phyloP scores from a whole-genome alignment of 2,329 filamentous ascomycete species.

The Paecilomyces sp. region DNA sequence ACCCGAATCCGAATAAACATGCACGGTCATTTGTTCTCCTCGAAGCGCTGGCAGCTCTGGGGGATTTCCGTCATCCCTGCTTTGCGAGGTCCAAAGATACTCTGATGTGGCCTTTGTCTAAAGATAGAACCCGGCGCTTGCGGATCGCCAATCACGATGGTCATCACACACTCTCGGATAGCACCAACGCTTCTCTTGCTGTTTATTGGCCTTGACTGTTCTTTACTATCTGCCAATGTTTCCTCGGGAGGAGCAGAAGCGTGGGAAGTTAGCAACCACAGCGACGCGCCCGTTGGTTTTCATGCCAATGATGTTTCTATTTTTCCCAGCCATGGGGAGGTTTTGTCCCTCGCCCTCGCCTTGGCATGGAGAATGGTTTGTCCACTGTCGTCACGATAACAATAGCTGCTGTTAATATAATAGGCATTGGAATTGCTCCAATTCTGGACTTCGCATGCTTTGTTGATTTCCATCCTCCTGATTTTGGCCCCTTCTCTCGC shows the following conservation, averaged over 20 bases:
- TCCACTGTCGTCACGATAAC: not conserved
- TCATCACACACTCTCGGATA: not conserved
- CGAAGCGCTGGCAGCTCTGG: not conserved
- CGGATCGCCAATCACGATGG: slow-evolving; percentile 1
- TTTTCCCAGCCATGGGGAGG: not conserved
- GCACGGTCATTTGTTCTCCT: not conserved
- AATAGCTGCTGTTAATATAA: not conserved
- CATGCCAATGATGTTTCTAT: not conserved
- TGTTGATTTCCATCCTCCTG: slow-evolving; percentile 13
- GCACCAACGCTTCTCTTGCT: not conserved
- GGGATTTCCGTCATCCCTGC: not conserved
- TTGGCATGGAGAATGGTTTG: not conserved
- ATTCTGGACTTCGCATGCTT: not conserved
- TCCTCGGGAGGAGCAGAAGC: not conserved
- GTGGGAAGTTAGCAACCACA: not conserved
- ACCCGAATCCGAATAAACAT: not conserved
- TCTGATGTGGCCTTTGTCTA: not conserved
- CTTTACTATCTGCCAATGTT: not conserved
- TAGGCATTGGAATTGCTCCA: not conserved
- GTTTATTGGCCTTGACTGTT: slow-evolving; percentile 2
- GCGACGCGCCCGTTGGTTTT: not conserved
- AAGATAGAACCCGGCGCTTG: slow-evolving; percentile 6
- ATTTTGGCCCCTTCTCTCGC: slow-evolving; percentile 13
- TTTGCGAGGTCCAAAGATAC: not conserved
- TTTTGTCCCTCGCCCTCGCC: not conserved